phyloP scores from a whole-genome alignment of 148 eudicot species.

The Vaccinium corymbosum region DNA sequence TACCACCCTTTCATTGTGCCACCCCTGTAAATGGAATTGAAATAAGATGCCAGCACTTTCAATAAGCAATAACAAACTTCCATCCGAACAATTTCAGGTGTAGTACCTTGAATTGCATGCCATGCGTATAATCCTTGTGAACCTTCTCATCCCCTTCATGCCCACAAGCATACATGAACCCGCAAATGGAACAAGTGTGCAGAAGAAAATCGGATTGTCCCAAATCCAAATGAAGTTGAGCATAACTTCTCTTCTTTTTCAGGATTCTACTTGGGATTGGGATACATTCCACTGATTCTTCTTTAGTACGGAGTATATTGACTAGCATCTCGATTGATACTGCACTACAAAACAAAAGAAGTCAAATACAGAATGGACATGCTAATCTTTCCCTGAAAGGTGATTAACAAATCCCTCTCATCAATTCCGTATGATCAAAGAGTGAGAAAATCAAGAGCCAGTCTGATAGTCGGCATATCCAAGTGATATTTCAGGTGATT shows the following conservation, averaged over 20 bases:
- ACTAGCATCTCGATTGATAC: slow-evolving; percentile 7
- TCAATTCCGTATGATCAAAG: not conserved
- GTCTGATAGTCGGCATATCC: no score
- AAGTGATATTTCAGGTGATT: no score
- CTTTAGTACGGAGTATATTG: slow-evolving; percentile 1
- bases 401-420: not conserved
- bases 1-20: slow-evolving; percentile 23
- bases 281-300: not conserved
- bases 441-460: no score
- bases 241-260: slow-evolving; percentile 25
- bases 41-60: not conserved
- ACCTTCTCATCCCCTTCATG: slow-evolving; percentile 27
- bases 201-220: slow-evolving; percentile 27
- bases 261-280: slow-evolving; percentile 6
- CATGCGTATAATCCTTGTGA: slow-evolving; percentile 24
- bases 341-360: slow-evolving; percentile 10
- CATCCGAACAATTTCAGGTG: not conserved
- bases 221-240: slow-evolving; percentile 20
- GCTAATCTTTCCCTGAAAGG: not conserved
- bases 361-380: not conserved
- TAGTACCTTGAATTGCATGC: slow-evolving; percentile 23
- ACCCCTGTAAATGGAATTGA: slow-evolving; percentile 13
- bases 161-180: slow-evolving; percentile 23
- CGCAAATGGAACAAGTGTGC: slow-evolving; percentile 18
- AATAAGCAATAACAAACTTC: not conserved